phyloP scores from a whole-genome alignment of 2,329 filamentous ascomycete genomes.

The Colletotrichum limetticola region DNA sequence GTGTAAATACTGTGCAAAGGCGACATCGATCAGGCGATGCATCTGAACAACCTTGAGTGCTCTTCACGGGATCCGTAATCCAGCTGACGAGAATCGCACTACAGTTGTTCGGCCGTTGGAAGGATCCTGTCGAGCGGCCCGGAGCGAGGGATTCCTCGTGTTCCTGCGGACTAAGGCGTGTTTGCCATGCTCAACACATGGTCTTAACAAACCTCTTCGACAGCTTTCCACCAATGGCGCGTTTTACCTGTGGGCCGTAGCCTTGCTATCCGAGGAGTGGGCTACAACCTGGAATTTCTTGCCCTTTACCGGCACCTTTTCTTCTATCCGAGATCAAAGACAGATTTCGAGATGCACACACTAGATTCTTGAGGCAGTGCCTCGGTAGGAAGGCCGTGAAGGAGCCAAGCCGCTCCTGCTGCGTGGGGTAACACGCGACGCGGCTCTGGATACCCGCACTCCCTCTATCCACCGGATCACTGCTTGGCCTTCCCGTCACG shows the following conservation, averaged over 20 bases:
- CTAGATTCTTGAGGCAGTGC: conserved; percentile 23
- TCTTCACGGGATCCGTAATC: background rate
- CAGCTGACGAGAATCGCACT: background rate
- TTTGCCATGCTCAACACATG: conserved; percentile 24
- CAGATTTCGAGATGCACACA: conserved; percentile 18
- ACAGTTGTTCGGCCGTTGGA: background rate
- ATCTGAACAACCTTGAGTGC: background rate
- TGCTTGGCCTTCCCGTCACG: conserved; percentile 33
- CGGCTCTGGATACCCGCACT: conserved; percentile 36
- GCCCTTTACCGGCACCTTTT: background rate
- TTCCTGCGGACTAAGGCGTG: conserved; percentile 23
- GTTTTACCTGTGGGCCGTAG: background rate
- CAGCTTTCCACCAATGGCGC: conserved; percentile 31
- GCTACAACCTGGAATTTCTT: background rate
- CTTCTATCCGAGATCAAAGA: conserved; percentile 1
- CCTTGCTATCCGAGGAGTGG: conserved; percentile 9
- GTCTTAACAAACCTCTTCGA: background rate
- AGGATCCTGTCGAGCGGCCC: conserved; percentile 22
- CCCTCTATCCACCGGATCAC: conserved; percentile 21
- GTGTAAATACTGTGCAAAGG: background rate
- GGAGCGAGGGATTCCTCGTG: conserved; percentile 15
- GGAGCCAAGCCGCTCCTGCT: conserved; percentile 22
- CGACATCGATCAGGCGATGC: background rate
- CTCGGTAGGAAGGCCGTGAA: background rate
- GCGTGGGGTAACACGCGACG: conserved; percentile 32